Evolutionary conservation across 306 rosid species (phyloP), one percentile per base, ranked within the genome.

Genomic region (Rubus idaeus): DNA sequence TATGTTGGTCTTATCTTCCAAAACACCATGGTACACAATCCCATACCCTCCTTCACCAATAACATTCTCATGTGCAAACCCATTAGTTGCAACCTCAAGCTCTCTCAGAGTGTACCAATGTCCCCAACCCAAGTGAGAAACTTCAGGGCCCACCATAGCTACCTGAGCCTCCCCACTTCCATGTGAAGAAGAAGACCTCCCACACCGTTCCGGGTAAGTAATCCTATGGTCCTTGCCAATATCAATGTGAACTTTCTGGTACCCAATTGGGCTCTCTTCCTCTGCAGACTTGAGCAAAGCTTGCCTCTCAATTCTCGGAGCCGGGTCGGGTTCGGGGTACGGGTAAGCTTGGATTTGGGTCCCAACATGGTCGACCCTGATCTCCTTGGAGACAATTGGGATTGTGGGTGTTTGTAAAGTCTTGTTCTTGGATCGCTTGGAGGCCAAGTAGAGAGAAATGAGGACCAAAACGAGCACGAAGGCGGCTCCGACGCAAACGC

Each of bases 91-190:
- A 77, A 87, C 96, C 76, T 92, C 97, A 5, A 92, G 92, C 84
- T 92, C 97, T 77, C 97, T 79, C n/a, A 92, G 80, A 75, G 97
- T 92, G 68, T 90, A 92, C 97, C 97, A 92, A 64, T 86, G 97
- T 0, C 97, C 97, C 97, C 97, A 92, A 50, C 97, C 97, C 84
- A 92, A 83, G 77, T 92, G 97, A n/a, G 97, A 92, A 81, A 92
- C 97, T 73, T 87, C 89, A n/a, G 97, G 97, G 56, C 86, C 90
- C 75, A 79, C 91, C 12, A 84, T 79, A 35, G 89, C 76, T 50
- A 76, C 84, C 80, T 87, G 96, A 65, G 58, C 87, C 46, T 89
- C 92, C 71, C 87, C 92, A 58, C 82, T 84, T 8, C 90, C 77
- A 69, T 83, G 89, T 0, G 97, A 89, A 41, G 84, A 80, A 73